A percentile compares a stretch with the other conserved stretches of the same genome.
Conservation (phyloP, 2,329 filamentous ascomycete genomes). For the Claviceps sp. region DNA sequence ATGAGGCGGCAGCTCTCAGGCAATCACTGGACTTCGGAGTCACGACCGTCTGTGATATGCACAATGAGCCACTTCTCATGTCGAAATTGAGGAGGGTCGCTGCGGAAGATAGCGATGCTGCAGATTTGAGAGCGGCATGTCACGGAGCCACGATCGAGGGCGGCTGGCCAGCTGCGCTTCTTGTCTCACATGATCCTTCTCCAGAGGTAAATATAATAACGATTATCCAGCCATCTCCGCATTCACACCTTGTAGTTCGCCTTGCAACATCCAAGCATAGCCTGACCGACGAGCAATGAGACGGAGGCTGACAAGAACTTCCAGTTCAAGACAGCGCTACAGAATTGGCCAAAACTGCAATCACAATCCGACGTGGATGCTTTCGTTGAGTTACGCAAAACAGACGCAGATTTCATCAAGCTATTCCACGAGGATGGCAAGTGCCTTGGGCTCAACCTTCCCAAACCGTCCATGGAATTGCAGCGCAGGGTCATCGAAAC, state of each 20-base stretch:
- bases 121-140: conserved; percentile 34
- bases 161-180: conserved; percentile 30
- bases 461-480: conserved; percentile 26
- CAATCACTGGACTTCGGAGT: conserved; percentile 35
- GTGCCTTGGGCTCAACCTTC: conserved; percentile 22
- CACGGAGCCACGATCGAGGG: conserved; percentile 35
- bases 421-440: conserved; percentile 35
- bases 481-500: conserved; percentile 30
- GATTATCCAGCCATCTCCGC: not conserved
- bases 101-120: conserved; percentile 16
- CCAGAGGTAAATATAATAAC: conserved; percentile 2
- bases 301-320: conserved; percentile 16
- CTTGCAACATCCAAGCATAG: not conserved
- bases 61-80: conserved; percentile 23
- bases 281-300: too few species aligned
- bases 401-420: conserved; percentile 35
- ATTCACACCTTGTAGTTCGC: too few species aligned
- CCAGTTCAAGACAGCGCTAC: conserved; percentile 3
- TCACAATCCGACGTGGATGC: conserved; percentile 24
- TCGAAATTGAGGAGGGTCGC: conserved; percentile 16
- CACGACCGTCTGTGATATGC: conserved; percentile 38
- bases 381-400: conserved; percentile 26
- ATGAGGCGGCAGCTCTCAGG: conserved; percentile 24
- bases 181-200: conserved; percentile 2
- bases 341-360: conserved; percentile 28